Evolutionary conservation across 805 yeast genomes (phyloP), one percentile per base, ranked within the genome.

Genomic region (Wickerhamomyces pijperi): DNA sequence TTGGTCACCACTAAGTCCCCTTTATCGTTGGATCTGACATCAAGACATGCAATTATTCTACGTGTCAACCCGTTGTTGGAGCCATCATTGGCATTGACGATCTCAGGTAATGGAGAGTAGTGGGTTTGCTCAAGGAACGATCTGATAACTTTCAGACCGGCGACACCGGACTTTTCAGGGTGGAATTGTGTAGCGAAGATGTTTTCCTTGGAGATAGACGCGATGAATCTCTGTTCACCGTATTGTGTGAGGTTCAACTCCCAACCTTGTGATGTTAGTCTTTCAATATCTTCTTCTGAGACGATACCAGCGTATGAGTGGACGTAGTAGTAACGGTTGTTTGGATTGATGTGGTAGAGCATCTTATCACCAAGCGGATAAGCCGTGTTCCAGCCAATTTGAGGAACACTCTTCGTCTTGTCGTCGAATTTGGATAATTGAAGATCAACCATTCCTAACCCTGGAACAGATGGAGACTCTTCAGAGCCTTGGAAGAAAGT

Each of bases 1-100:
- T 92, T 92, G 0, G 99, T 92, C 20, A 92, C 99, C 1, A 92
- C 98, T 48, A 92, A 70, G 56, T 92, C 98, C 25, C 98, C 99
- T 31, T 67, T 67, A 54, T 92, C 98, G 56, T 92, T 92, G 6
- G 95, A 70, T 51, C 99, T 76, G n/a, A 92, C 98, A 56, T 92
- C 99, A 34, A 92, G 62, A 59, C 99, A 92, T 0, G 98, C 98
- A 61, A 92, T 87, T 18, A 94, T 75, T 60, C 99, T 78, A 57
- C 90, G 74, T 1, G 97, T 80, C 21, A 92, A 67, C 0, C 97
- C 97, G 36, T 56, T 59, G 46, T 72, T 67, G 3, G 68, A 53
- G 34, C 60, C 59, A 44, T 63, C 66, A 39, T 67, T 63, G 12
- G 44, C 42, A n/a, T 37, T 31, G 9, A 31, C 32, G 13, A 42